phyloP scores from a whole-genome alignment of 805 yeast species.

The Yarrowia deformans region DNA sequence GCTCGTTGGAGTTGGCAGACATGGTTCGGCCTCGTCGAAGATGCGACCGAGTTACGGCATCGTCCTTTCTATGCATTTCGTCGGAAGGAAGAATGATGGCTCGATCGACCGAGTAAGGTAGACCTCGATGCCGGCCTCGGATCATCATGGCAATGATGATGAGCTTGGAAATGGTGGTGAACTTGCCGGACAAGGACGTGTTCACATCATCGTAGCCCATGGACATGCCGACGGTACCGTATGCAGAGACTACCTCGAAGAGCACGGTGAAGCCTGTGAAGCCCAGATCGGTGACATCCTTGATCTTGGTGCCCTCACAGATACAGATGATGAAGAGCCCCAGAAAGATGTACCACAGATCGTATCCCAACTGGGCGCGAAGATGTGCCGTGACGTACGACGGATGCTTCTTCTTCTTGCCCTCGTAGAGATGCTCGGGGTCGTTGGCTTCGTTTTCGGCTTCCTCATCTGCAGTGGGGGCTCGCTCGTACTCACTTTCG shows the following conservation, averaged over 20 bases:
- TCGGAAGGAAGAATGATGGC: conserved; percentile 87
- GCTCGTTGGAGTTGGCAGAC: conserved; percentile 30
- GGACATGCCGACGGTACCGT: conserved; percentile 95
- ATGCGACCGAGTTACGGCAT: conserved; percentile 33
- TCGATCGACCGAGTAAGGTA: conserved; percentile 91
- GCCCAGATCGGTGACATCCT: conserved; percentile 54
- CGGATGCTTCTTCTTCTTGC: conserved; percentile 55
- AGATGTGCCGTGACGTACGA: conserved; percentile 86
- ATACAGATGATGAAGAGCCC: conserved; percentile 88
- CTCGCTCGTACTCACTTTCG: conserved; percentile 40
- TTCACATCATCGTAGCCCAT: conserved; percentile 75
- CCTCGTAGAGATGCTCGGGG: conserved; percentile 42
- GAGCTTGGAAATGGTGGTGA: conserved; percentile 75
- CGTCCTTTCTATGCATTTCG: conserved; percentile 49
- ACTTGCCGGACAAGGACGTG: conserved; percentile 76
- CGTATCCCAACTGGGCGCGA: conserved; percentile 90
- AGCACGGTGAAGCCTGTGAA: conserved; percentile 75
- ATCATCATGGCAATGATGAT: conserved; percentile 89
- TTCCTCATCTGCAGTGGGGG: conserved; percentile 34
- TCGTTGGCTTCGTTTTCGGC: conserved; percentile 41
- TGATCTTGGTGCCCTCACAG: conserved; percentile 74
- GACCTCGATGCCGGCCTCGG: conserved; percentile 95
- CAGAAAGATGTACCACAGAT: conserved; percentile 89
- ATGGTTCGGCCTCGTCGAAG: conserved; percentile 17
- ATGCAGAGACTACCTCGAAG: conserved; percentile 92